Evolutionary conservation across 345 rosid genomes (phyloP).

Genomic region (Erucastrum elatum): DNA sequence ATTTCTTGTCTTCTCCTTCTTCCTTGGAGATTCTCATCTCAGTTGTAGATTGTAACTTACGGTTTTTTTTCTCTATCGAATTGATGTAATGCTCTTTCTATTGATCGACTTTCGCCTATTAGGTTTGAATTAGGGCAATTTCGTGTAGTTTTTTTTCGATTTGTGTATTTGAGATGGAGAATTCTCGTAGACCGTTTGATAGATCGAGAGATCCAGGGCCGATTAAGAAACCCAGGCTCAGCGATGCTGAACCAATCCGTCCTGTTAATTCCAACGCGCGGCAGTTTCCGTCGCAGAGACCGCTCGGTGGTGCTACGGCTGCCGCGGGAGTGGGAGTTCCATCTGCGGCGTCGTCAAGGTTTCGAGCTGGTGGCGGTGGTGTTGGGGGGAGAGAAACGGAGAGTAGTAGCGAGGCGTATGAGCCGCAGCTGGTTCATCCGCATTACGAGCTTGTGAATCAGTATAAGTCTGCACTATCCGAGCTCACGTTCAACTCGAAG

Average conservation of each 20-base stretch:
- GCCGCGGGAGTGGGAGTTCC: constrained; percentile 9
- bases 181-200: constrained; percentile 76
- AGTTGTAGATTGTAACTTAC: constrained; percentile 26
- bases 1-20: neutral
- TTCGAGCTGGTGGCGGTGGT: constrained; percentile 34
- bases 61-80: neutral
- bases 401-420: constrained; percentile 16
- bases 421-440: constrained; percentile 70
- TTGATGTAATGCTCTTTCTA: constrained; percentile 25
- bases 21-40: constrained; percentile 6
- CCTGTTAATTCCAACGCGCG: constrained; percentile 41
- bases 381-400: constrained; percentile 59
- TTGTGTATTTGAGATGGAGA: constrained; percentile 54
- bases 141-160: constrained; percentile 1
- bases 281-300: constrained; percentile 50
- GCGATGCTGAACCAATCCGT: constrained; percentile 47
- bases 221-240: constrained; percentile 68
- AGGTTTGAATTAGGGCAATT: constrained; percentile 17
- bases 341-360: constrained; percentile 29
- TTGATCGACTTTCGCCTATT: constrained; percentile 19
- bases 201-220: constrained; percentile 70
- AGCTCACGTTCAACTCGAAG: constrained; percentile 95
- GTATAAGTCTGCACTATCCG: constrained; percentile 84
- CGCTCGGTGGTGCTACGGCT: constrained; percentile 1
- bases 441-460: constrained; percentile 89